A percentile compares a stretch with the other conserved stretches of the same genome.
phyloP scores from a whole-genome alignment of 108 stramenopile genomes.

The Cyclotella sp. region DNA sequence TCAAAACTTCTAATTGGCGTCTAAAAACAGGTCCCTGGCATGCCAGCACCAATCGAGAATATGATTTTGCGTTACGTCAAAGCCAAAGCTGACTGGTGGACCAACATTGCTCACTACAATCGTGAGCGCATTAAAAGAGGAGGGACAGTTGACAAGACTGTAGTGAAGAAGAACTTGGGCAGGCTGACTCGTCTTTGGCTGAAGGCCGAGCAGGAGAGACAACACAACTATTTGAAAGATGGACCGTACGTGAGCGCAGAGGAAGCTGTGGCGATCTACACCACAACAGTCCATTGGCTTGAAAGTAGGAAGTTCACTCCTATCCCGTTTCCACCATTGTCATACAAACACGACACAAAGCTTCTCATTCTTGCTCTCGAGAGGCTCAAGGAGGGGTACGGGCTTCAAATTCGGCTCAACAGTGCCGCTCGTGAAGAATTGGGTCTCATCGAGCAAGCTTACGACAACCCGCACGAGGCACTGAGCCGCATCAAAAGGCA shows the following conservation, averaged over 20 bases:
- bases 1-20: not conserved
- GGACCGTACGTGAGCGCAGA: constrained; percentile 98
- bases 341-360: constrained; percentile 99
- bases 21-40: constrained; percentile 85
- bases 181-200: constrained; percentile 98
- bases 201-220: constrained; percentile 99
- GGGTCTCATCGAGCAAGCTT: constrained; percentile 98
- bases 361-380: constrained; percentile 99
- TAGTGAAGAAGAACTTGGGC: constrained; percentile 99
- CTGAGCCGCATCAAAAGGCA: constrained; percentile 98
- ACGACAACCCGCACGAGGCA: constrained; percentile 99
- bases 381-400: constrained; percentile 98
- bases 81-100: constrained; percentile 99
- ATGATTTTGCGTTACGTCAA: constrained; percentile 99
- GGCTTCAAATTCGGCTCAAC: constrained; percentile 93
- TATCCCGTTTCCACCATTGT: constrained; percentile 98
- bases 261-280: constrained; percentile 99
- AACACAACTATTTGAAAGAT: constrained; percentile 99
- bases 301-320: constrained; percentile 98
- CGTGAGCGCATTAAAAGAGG: constrained; percentile 99
- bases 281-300: constrained; percentile 99
- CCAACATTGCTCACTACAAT: constrained; percentile 98
- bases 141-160: constrained; percentile 99
- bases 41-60: constrained; percentile 99
- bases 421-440: constrained; percentile 96